Conservation (phyloP, 257 asterid genomes). For the Forsythia suspensa region DNA sequence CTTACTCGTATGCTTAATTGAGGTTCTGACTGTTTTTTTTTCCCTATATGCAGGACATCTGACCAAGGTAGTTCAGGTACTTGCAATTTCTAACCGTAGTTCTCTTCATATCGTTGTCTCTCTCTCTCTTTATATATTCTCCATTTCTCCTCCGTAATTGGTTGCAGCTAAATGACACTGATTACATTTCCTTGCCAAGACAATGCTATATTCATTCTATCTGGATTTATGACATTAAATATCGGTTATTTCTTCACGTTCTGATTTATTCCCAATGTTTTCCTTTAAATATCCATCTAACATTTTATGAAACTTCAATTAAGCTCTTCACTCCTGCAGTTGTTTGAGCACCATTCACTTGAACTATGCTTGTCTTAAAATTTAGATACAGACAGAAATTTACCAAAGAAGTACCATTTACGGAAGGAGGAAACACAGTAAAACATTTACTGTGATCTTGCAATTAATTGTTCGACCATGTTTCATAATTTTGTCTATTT, state of each 20-base stretch:
- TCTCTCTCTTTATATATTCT: not conserved
- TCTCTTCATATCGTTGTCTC: slow-evolving; percentile 9
- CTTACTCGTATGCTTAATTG: not conserved
- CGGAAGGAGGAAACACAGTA: not conserved
- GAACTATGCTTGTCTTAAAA: not conserved
- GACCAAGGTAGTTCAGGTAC: slow-evolving; percentile 78
- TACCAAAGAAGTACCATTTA: not conserved
- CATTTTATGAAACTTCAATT: not conserved
- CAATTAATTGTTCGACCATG: not conserved
- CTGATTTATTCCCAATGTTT: not conserved
- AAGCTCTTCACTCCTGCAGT: not conserved
- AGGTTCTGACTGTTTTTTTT: slow-evolving; percentile 31
- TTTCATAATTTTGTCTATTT: not conserved
- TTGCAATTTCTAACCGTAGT: slow-evolving; percentile 9
- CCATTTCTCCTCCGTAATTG: not conserved
- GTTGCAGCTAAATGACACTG: slow-evolving; percentile 6
- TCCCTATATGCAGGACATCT: slow-evolving; percentile 61
- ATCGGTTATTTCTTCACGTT: not conserved
- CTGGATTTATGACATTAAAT: not conserved
- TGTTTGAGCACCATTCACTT: not conserved
- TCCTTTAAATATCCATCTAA: not conserved
- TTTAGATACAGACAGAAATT: not conserved
- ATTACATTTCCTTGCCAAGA: not conserved
- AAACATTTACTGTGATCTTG: not conserved
- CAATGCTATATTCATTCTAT: slow-evolving; percentile 3